These are phyloP conservation scores for Erodium texanum DNA, from an alignment of 441 rosid species.

Conservation along the genomic window DNA sequence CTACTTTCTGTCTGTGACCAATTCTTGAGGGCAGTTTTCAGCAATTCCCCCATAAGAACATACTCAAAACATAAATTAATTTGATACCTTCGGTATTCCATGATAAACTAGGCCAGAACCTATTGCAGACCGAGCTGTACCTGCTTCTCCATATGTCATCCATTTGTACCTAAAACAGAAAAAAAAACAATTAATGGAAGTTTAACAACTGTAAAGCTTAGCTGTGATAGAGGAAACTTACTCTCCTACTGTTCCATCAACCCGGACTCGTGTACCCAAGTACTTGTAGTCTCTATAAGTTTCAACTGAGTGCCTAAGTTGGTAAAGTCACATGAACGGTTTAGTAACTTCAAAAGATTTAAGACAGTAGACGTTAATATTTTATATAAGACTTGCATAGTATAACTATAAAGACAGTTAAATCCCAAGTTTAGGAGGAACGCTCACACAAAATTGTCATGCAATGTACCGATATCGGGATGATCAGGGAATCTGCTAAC, in stretches of 20 bases:
- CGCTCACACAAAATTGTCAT: slow-evolving; percentile 87
- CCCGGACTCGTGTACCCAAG: slow-evolving; percentile 73
- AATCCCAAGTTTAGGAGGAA: slow-evolving; percentile 14
- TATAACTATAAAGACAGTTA: neutral
- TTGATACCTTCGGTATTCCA: slow-evolving; percentile 52
- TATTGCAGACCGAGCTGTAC: slow-evolving; percentile 72
- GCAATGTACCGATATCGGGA: slow-evolving; percentile 86
- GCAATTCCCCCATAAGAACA: neutral
- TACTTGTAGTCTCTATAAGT: slow-evolving; percentile 75
- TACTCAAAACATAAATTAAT: neutral
- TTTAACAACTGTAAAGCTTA: neutral
- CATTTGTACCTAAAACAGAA: slow-evolving; percentile 62
- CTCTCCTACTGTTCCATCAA: slow-evolving; percentile 98
- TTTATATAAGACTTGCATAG: neutral
- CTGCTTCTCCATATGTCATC: slow-evolving; percentile 96
- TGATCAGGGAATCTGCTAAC: slow-evolving; percentile 67
- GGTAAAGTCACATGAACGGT: slow-evolving; percentile 17
- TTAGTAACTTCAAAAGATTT: slow-evolving; percentile 7
- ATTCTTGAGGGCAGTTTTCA: too few species aligned
- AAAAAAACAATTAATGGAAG: slow-evolving; percentile 12
- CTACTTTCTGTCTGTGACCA: too few species aligned
- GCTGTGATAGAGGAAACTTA: slow-evolving; percentile 29
- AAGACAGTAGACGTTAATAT: neutral
- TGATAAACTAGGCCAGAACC: slow-evolving; percentile 77
- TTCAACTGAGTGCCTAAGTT: slow-evolving; percentile 62